Conservation (phyloP, 768 basidiomycete species). For the Tylopilus felleus region DNA sequence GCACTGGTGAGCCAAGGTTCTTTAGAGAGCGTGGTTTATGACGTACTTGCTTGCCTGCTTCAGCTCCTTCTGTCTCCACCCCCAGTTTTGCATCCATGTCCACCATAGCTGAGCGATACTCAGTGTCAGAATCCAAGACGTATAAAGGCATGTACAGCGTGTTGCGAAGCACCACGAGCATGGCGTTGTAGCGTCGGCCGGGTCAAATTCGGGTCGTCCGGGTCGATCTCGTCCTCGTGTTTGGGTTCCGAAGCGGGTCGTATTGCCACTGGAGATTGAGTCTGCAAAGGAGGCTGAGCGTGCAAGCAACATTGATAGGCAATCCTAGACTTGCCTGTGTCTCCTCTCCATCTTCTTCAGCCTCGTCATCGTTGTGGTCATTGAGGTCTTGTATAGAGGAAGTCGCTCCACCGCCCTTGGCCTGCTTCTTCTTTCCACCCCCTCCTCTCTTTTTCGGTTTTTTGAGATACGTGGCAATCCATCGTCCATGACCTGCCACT, state of each 20-base stretch:
- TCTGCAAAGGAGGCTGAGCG: neutral
- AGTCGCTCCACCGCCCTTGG: neutral
- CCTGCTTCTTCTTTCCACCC: constrained; percentile 40
- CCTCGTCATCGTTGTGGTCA: constrained; percentile 15
- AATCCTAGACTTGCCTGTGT: constrained; percentile 4
- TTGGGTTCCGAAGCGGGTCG: neutral
- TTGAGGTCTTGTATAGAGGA: neutral
- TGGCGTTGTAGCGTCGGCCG: constrained; percentile 81
- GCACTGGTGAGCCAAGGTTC: neutral
- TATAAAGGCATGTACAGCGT: constrained; percentile 65
- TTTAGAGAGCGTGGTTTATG: too few relatives aligned
- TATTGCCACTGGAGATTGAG: neutral
- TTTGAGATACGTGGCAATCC: constrained; percentile 73
- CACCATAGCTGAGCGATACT: constrained; percentile 62
- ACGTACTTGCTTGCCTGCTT: constrained; percentile 13
- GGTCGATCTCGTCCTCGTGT: constrained; percentile 41
- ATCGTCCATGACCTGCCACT: constrained; percentile 66
- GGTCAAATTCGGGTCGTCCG: constrained; percentile 63
- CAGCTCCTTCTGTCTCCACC: constrained; percentile 2
- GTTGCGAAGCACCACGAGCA: constrained; percentile 81
- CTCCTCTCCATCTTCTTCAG: constrained; percentile 13
- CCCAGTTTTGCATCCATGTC: neutral
- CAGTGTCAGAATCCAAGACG: neutral
- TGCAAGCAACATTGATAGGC: neutral
- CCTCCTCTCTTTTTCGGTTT: constrained; percentile 53